Evolutionary conservation across 2,329 filamentous ascomycete genomes (phyloP), one percentile per base, ranked within the genome.

Genomic region (Aureobasidium sp.): DNA sequence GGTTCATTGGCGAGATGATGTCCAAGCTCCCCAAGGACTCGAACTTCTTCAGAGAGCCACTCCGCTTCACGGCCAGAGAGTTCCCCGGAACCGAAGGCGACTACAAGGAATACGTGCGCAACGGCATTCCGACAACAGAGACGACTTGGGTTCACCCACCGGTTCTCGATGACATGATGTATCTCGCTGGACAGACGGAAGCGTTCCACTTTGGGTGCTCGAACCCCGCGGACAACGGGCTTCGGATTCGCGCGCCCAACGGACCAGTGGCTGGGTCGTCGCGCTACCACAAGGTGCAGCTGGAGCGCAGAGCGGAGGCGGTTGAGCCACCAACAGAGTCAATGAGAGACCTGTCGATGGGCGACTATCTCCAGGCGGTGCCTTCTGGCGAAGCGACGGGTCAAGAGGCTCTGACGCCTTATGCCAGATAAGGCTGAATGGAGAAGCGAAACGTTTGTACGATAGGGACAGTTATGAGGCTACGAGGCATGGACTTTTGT

Each of bases 111-210:
- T 74, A 72, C 57, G 70, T 71, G 2, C 66, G 70, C 1, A 73
- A 78, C 35, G 78, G 78, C 3, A 68, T 73, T 45, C 66, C 71
- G 60, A 71, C 72, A 29, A 76, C 71, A 19, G 74, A 79, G 62
- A 74, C 73, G 4, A 78, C 73, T 5, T 78, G 75, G 68, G 68
- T 79, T 1, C 75, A 81, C 64, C 73, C 75, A 31, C 77, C 78
- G 1, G 72, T 69, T 1, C 57, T 78, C 3, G 74, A 76, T 57
- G 66, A 66, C 9, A 70, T 66, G 21, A 71, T 64, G 10, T 61
- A 65, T 13, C 62, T 66, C 21, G 67, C 67, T 1, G 73, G 72
- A 7, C 71, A 74, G 62, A 74, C 72, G 0, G 60, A 60, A 31
- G 65, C 69, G 2, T 71, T 73, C 54, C 65, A 70, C 55, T 66